Evolutionary conservation across 176 grass and related monocot species (phyloP).

Genomic region (Pontederia crassipes): DNA sequence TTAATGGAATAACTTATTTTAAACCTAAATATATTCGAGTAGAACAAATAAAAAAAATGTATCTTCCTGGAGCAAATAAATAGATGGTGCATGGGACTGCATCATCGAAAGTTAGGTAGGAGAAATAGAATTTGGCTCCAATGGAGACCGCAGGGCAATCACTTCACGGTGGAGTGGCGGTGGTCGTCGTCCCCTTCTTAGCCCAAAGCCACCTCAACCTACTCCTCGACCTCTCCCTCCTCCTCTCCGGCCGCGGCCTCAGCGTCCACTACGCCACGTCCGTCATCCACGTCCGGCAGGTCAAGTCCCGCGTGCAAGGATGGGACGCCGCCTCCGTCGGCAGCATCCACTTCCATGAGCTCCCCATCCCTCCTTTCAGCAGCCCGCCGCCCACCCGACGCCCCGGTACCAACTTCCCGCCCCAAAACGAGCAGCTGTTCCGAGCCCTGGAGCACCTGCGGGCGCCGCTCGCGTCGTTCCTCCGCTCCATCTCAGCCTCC

Average conservation of each 20-base stretch:
- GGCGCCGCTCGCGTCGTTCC: too few species aligned
- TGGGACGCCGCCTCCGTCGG: slow-evolving; percentile 13
- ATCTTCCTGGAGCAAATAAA: too few species aligned
- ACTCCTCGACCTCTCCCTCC: slow-evolving; percentile 47
- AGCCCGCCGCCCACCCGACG: slow-evolving; percentile 17
- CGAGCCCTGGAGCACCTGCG: too few species aligned
- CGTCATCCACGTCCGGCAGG: slow-evolving; percentile 34
- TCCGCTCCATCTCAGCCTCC: too few species aligned
- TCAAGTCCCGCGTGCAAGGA: slow-evolving; percentile 8
- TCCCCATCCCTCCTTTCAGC: neutral
- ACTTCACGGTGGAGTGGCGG: neutral
- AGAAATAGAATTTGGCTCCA: too few species aligned
- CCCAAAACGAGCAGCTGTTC: too few species aligned
- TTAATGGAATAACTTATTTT: too few species aligned
- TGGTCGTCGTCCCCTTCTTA: slow-evolving; percentile 50
- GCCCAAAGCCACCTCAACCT: slow-evolving; percentile 65
- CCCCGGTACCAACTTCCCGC: slow-evolving; percentile 21
- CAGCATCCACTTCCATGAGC: slow-evolving; percentile 5
- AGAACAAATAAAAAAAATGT: too few species aligned
- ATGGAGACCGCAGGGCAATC: too few species aligned
- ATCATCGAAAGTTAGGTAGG: too few species aligned
- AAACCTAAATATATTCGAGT: too few species aligned
- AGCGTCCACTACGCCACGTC: slow-evolving; percentile 54
- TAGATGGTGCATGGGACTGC: too few species aligned
- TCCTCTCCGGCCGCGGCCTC: slow-evolving; percentile 29